Percentiles rank a stretch among this genome's conserved stretches.
phyloP scores from a whole-genome alignment of 179 eudicot genomes.

The Pouteria campechiana region DNA sequence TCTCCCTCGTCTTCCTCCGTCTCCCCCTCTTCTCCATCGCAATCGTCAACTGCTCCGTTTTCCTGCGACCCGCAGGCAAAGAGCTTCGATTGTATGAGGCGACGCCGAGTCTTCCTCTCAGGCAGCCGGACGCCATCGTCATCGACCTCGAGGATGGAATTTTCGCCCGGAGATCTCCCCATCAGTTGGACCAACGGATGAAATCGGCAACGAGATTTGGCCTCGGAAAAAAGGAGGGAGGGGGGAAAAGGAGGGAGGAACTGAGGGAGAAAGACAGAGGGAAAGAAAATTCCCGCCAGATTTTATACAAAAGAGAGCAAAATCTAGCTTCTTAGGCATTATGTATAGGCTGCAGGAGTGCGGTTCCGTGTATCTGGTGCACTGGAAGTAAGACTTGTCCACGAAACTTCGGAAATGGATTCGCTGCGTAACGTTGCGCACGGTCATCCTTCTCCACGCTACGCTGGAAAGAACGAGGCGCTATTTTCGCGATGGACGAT shows the following conservation, averaged over 20 bases:
- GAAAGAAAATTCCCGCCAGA: slow-evolving; percentile 29
- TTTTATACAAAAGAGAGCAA: too few relatives aligned
- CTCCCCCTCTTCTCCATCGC: neutral
- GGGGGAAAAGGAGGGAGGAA: neutral
- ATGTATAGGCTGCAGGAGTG: too few relatives aligned
- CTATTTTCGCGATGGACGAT: too few relatives aligned
- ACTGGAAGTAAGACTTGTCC: too few relatives aligned
- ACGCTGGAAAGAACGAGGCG: too few relatives aligned
- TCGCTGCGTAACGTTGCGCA: too few relatives aligned
- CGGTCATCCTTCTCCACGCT: too few relatives aligned
- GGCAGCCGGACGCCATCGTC: slow-evolving; percentile 11
- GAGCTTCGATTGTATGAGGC: slow-evolving; percentile 47
- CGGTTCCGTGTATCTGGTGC: too few relatives aligned
- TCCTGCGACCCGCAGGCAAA: slow-evolving; percentile 38
- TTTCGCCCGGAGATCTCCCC: slow-evolving; percentile 2
- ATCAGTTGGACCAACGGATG: slow-evolving; percentile 10
- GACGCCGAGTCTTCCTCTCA: slow-evolving; percentile 26
- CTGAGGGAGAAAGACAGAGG: slow-evolving; percentile 1
- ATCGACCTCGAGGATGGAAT: neutral
- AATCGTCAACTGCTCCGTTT: slow-evolving; percentile 5
- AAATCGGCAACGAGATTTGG: slow-evolving; percentile 15
- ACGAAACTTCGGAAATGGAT: too few relatives aligned
- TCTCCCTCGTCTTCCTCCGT: slow-evolving; percentile 16
- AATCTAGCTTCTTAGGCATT: too few relatives aligned
- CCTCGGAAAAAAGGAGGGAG: slow-evolving; percentile 1